These are phyloP conservation scores for Solanum phureja DNA, from an alignment of 257 asterid species.

Conservation along the genomic window DNA sequence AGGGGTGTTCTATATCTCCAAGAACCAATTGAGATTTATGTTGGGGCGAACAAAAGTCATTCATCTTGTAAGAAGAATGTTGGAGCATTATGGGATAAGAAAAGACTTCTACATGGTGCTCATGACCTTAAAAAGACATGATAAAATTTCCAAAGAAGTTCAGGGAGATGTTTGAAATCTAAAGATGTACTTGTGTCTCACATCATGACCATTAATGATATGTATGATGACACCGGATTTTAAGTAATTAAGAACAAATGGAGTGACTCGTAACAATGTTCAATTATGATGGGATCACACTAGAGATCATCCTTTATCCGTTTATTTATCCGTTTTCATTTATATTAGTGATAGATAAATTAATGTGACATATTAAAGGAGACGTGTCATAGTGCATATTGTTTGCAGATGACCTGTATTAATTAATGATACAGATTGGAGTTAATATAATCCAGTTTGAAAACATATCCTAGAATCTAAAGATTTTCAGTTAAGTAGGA, in stretches of 20 bases:
- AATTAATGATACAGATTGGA: neutral
- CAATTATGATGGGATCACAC: neutral
- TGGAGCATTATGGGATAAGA: too few species aligned
- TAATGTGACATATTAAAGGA: neutral
- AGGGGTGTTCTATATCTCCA: too few species aligned
- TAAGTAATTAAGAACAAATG: neutral
- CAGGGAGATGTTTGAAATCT: neutral
- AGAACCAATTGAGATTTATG: too few species aligned
- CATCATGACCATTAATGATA: neutral
- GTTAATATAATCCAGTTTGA: neutral
- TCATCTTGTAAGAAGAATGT: too few species aligned
- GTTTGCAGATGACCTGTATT: neutral
- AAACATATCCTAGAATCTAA: neutral
- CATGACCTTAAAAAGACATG: neutral
- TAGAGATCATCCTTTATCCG: accelerated
- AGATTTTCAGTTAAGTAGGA: neutral
- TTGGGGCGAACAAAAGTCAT: too few species aligned
- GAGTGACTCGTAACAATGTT: neutral
- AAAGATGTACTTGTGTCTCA: neutral
- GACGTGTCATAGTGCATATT: neutral
- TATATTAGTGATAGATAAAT: neutral
- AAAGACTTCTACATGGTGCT: too few species aligned
- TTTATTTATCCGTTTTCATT: too few species aligned
- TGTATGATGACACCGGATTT: accelerated
- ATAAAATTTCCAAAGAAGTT: neutral